Evolutionary conservation across 2,329 filamentous ascomycete species (phyloP), one percentile per base, ranked within the genome.

Genomic region (Pezicula carpinea): DNA sequence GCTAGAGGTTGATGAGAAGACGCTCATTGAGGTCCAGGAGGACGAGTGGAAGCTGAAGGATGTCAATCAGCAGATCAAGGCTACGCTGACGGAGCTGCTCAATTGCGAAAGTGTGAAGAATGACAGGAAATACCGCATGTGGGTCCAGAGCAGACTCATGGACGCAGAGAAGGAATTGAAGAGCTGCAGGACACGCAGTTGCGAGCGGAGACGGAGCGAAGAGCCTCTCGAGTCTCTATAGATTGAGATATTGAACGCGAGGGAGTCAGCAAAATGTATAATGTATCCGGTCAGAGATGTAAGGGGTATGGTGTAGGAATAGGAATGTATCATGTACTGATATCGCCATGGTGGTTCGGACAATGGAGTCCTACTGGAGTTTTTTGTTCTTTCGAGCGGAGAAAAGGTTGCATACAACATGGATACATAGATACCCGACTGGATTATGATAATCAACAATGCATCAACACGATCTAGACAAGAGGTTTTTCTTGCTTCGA

Each of bases 51-150:
- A 69, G 50, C 60, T 76, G n/a, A 68, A 66, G 49, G 63, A 73
- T 35, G 67, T 76, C 59, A 77, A 75, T 52, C 66, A 73, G 43
- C 70, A 75, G 52, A 76, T 77, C 61, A 77, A 78, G 54, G 67
- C 66, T 17, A 76, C 72, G 8, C 65, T 79, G 40, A 79, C 74
- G 10, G 73, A 76, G 48, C 63, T 79, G 1, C 62, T 79, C 45
- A 78, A 79, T 52, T 76, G 73, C 39, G 71, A 74, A 14, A 68
- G 67, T 34, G 74, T 76, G 3, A 68, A 67, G 34, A 58, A 63
- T 8, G 74, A 78, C 59, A 59, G 64, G 1, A 67, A 67, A 49
- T 69, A 70, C 54, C 66, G 75, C 34, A 62, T 63, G 14, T 78
- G 74, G 73, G 69, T 78, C 11, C 75, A 78, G 54, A 66, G 66